A percentile compares a stretch with the other conserved stretches of the same genome.
phyloP scores from a whole-genome alignment of 192 early-diverging fungal genomes.

The Backusella morwellensis region DNA sequence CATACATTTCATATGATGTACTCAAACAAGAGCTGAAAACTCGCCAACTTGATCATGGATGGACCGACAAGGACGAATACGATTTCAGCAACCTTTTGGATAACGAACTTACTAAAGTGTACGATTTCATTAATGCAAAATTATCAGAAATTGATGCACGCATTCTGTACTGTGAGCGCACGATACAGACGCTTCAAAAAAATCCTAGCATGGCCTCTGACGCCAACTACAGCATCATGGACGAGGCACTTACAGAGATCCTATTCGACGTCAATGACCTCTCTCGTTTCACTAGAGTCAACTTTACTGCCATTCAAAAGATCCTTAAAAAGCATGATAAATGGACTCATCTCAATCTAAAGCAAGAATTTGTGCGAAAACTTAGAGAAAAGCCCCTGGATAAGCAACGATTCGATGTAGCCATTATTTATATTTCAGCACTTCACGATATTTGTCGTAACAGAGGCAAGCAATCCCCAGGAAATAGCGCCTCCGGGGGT shows the following conservation, averaged over 20 bases:
- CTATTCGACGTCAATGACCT: constrained; percentile 77
- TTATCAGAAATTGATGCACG: constrained; percentile 73
- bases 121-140: constrained; percentile 72
- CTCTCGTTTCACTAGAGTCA: constrained; percentile 74
- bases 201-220: constrained; percentile 51
- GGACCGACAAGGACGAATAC: constrained; percentile 68
- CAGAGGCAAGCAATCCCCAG: constrained; percentile 27
- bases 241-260: constrained; percentile 65
- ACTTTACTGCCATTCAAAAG: constrained; percentile 83
- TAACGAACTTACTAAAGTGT: constrained; percentile 85
- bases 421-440: constrained; percentile 83
- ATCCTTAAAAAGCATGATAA: constrained; percentile 99
- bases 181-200: constrained; percentile 46
- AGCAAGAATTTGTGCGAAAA: constrained; percentile 70
- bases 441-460: constrained; percentile 73
- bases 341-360: constrained; percentile 73
- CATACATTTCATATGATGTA: constrained; percentile 79
- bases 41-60: constrained; percentile 56
- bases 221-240: constrained; percentile 49
- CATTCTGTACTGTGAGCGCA: constrained; percentile 67
- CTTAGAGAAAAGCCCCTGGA: constrained; percentile 79
- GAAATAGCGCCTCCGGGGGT: constrained; percentile 28
- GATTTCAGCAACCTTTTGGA: constrained; percentile 80
- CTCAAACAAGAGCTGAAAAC: constrained; percentile 83
- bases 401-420: constrained; percentile 84